Conservation (phyloP, 139 green algal genomes). For the Protoeuglena noctilucae region DNA sequence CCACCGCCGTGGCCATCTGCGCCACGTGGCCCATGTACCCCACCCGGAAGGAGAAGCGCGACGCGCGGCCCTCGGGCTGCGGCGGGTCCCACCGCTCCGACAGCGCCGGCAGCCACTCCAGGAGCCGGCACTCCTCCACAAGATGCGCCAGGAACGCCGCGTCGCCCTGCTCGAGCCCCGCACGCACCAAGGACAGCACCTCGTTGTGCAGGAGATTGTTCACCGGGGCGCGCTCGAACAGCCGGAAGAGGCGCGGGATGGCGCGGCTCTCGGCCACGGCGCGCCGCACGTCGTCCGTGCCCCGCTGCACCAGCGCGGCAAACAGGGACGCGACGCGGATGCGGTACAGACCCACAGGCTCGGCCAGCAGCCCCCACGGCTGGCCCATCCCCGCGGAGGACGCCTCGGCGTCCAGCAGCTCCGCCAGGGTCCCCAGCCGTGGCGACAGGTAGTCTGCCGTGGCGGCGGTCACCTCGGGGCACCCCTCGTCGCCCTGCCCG, state of each 20-base stretch:
- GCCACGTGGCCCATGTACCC: no score
- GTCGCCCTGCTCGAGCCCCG: constrained; percentile 14
- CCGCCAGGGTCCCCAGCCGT: constrained; percentile 23
- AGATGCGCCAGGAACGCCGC: constrained; percentile 13
- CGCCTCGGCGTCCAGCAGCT: constrained; percentile 20
- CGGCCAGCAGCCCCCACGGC: constrained; percentile 11
- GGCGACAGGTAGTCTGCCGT: not conserved
- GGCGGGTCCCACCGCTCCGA: no score
- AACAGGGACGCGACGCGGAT: not conserved
- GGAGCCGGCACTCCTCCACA: constrained; percentile 12
- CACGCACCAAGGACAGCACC: constrained; percentile 20
- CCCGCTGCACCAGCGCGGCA: not conserved
- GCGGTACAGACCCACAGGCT: constrained; percentile 10
- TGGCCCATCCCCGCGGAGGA: constrained; percentile 10
- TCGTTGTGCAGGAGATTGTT: constrained; percentile 30
- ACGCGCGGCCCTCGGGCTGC: no score
- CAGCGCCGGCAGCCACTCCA: no score
- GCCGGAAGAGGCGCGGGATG: constrained; percentile 1
- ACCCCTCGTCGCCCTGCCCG: not conserved
- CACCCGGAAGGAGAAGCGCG: no score
- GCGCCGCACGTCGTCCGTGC: not conserved
- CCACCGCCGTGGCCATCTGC: no score
- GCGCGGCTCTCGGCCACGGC: not conserved
- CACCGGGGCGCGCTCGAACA: constrained; percentile 20
- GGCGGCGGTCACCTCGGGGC: not conserved